Evolutionary conservation across 257 asterid genomes (phyloP).

Genomic region (Plectranthus barbatus): DNA sequence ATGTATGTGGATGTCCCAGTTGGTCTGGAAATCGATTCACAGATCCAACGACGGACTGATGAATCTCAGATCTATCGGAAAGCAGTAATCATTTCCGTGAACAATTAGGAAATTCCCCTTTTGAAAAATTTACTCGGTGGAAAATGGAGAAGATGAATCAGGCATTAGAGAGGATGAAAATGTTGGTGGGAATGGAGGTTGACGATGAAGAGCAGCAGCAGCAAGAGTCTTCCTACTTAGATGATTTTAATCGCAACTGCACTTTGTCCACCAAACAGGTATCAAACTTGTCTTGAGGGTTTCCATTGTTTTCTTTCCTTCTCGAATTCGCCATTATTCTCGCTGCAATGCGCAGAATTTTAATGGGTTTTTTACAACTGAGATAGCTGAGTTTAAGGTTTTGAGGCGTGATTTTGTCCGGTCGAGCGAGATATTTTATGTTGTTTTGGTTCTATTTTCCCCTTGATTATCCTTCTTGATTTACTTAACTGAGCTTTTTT

Average conservation of each 20-base stretch:
- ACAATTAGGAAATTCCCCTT: neutral
- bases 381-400: neutral
- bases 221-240: slow-evolving; percentile 57
- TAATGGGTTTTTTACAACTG: slow-evolving; percentile 3
- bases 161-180: slow-evolving; percentile 91
- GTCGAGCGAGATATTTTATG: neutral
- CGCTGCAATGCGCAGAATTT: neutral
- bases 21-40: neutral
- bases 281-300: neutral
- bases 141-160: slow-evolving; percentile 82
- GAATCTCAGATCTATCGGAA: slow-evolving; percentile 22
- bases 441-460: neutral
- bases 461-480: neutral
- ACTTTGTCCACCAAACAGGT: slow-evolving; percentile 92
- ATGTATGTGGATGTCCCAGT: slow-evolving; percentile 12
- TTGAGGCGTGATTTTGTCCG: neutral
- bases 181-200: slow-evolving; percentile 94
- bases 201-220: slow-evolving; percentile 69
- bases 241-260: slow-evolving; percentile 84
- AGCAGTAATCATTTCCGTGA: neutral
- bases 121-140: neutral
- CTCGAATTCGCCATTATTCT: neutral
- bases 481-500: neutral
- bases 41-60: neutral
- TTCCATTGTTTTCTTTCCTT: neutral